These are phyloP conservation scores for Phytophthora fragariae DNA, from an alignment of 352 stramenopile genomes.

Conservation along the genomic window DNA sequence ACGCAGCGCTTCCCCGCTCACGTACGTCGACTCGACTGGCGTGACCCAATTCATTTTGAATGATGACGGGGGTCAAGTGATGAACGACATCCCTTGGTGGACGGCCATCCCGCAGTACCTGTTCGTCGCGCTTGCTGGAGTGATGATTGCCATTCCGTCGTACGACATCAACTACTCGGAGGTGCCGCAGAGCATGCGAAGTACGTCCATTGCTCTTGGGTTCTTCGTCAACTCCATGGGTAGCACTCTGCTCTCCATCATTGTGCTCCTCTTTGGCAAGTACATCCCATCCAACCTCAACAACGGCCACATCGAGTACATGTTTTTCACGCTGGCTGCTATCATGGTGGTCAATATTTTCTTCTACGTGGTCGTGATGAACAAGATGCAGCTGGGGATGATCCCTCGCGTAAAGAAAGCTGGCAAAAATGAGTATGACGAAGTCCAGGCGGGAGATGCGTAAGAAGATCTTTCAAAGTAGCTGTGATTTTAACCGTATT, in stretches of 20 bases:
- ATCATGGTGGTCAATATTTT: conserved; percentile 8
- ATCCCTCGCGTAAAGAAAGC: conserved; percentile 3
- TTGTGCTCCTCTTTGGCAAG: conserved; percentile 6
- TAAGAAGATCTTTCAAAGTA: background rate
- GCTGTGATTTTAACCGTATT: background rate
- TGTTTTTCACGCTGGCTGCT: conserved; percentile 7
- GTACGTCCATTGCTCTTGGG: background rate
- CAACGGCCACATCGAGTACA: conserved; percentile 9
- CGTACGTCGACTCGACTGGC: background rate
- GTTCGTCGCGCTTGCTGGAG: background rate
- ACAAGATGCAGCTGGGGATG: conserved; percentile 7
- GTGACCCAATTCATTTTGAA: conserved; percentile 5
- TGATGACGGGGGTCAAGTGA: background rate
- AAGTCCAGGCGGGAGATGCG: background rate
- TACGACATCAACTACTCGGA: conserved; percentile 10
- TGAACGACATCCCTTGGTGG: conserved; percentile 7
- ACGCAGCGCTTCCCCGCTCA: conserved; percentile 5
- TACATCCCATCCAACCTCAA: conserved; percentile 8
- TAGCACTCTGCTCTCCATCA: conserved; percentile 2
- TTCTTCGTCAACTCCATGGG: conserved; percentile 10
- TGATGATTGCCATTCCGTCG: conserved; percentile 11
- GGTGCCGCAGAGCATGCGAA: conserved; percentile 6
- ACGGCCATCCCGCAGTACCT: conserved; percentile 5
- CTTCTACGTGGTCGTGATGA: conserved; percentile 8
- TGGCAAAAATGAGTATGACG: background rate